Conservation (phyloP, 2,329 filamentous ascomycete species). For the Apiospora pterosperma region DNA sequence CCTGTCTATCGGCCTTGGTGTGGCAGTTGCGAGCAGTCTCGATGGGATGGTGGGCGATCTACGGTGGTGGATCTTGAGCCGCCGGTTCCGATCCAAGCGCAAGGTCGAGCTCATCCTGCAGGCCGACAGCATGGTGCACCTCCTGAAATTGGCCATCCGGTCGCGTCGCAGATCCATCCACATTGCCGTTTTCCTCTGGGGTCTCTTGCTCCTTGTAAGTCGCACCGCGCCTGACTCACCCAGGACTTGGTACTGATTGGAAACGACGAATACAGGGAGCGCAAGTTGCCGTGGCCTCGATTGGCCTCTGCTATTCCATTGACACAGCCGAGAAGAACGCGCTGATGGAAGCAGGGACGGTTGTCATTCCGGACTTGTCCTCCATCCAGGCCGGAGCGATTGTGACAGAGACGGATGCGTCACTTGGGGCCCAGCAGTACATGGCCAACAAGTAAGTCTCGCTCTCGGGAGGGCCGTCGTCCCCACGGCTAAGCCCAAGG, state of each 20-base stretch:
- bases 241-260: not conserved
- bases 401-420: conserved; percentile 16
- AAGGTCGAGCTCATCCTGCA: conserved; percentile 34
- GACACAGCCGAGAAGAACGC: conserved; percentile 32
- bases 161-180: conserved; percentile 24
- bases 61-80: conserved; percentile 43
- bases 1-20: conserved; percentile 37
- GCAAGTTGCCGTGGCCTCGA: conserved; percentile 39
- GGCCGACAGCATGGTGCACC: conserved; percentile 27
- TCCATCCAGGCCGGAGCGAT: conserved; percentile 28
- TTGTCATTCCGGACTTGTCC: conserved; percentile 32
- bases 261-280: conserved; percentile 26
- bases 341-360: conserved; percentile 29
- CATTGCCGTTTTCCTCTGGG: conserved; percentile 23
- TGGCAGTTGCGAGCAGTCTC: conserved; percentile 39
- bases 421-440: conserved; percentile 33
- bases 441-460: conserved; percentile 36
- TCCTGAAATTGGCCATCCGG: conserved; percentile 24
- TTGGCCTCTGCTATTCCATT: conserved; percentile 40
- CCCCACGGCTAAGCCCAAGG: not conserved
- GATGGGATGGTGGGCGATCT: conserved; percentile 41
- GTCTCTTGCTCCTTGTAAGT: conserved; percentile 29
- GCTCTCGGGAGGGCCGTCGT: no score
- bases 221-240: not conserved
- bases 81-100: conserved; percentile 29